Evolutionary conservation across 495 filamentous ascomycete genomes (phyloP), one percentile per base, ranked within the genome.

Genomic region (Patellaria atrata): DNA sequence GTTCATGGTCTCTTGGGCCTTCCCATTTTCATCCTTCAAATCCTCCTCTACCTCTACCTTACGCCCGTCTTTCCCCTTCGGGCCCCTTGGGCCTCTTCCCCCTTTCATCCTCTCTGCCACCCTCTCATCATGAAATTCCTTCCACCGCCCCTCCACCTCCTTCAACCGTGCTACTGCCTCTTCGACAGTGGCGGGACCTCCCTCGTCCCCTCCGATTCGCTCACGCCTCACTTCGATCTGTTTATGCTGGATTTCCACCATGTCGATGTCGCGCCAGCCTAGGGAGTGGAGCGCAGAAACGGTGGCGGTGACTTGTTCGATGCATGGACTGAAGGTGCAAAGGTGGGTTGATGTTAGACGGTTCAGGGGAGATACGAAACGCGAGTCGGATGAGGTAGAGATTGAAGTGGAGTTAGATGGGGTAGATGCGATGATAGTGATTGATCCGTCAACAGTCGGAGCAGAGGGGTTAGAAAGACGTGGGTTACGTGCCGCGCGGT

Each of bases 261-360:
- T 94, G 26, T 76, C 70, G 46, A 96, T 85, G 27, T 82, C 72
- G n/a, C 86, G 63, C 91, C 89, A 97, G 37, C 78, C 79, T 2
- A 80, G 60, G 19, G 74, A 64, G 25, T 85, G 77, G 50, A 97
- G 67, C 1, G 68, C 63, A 26, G 78, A 72, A 32, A 93, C 72
- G 0, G 91, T 94, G 23, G 71, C 68, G 20, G 78, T 78, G 6
- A 86, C 86, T 56, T 97, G 89, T 58, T 97, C 89, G 47, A 97
- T 85, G 54, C 89, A 97, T 0, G 89, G 89, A 5, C 78, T 85
- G 61, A 97, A 97, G 2, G 86, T 87, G 58, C 89, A 97, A 40
- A 97, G 61, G 40, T 83, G 67, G 13, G 72, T 69, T 2, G 81
- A 59, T 18, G 66, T 58, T 4, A 61, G 61, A 0, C 79, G 73